Evolutionary conservation across 352 stramenopile species (phyloP), one percentile per base, ranked within the genome.

Genomic region (Aphanomyces astaci): DNA sequence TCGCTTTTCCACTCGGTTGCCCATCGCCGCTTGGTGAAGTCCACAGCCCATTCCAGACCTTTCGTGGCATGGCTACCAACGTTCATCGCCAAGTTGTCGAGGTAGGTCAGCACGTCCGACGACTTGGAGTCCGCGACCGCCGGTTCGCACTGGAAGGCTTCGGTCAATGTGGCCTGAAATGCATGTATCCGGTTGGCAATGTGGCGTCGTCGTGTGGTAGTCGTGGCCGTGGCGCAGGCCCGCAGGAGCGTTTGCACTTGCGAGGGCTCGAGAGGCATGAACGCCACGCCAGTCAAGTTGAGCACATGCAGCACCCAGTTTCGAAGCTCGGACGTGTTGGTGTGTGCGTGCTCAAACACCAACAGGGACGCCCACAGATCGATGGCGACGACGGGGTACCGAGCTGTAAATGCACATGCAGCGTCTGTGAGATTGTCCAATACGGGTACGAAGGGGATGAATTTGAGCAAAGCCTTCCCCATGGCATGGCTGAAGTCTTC

Each of bases 221-320:
- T 7, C 25, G 33, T 39, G 7, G 51, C 15, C 25, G n/a, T 7
- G 30, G 1, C 30, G 51, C 51, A 59, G 10, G 51, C 51, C n/a
- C 33, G 0, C 45, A 53, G 4, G 5, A 53, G 22, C 7, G 45
- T 25, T 53, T 53, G 13, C 45, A n/a, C 45, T 24, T 53, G 45
- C 45, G 13, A 2, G n/a, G 19, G 11, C 7, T 59, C 25, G 51
- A 22, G 19, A 2, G 17, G 51, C 36, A 43, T 33, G 13, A 25
- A 59, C 17, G 24, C 22, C 17, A 36, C 30, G 19, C 30, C 25
- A 10, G 40, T 68, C 17, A 68, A 45, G 49, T 68, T 51, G n/a
- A 68, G 25, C 4, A 46, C 28, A 28, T 68, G 62, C 31, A 68
- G 5, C 28, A 68, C 62, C 62, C 62, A 68, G 28, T 52, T 60